These are phyloP conservation scores for Angophora floribunda DNA, from an alignment of 345 rosid genomes.

Conservation along the genomic window DNA sequence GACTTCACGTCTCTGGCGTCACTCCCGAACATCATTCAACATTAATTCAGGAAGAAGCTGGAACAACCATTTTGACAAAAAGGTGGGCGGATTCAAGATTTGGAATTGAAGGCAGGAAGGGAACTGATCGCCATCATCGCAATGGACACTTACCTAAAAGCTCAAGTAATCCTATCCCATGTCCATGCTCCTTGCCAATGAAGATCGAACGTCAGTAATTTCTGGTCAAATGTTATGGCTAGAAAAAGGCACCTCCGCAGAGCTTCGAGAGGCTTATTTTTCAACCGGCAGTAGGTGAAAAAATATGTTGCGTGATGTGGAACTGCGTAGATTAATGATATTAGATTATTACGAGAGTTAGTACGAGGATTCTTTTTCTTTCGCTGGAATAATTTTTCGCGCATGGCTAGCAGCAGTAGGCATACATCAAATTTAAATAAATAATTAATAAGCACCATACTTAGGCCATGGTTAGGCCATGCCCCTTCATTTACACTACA, in stretches of 20 bases:
- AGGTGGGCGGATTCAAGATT: not conserved
- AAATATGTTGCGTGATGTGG: not conserved
- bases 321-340: not conserved
- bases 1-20: not conserved
- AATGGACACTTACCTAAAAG: not conserved
- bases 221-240: not conserved
- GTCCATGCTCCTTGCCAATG: not conserved
- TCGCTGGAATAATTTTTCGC: not conserved
- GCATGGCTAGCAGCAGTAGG: not conserved
- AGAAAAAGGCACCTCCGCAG: not conserved
- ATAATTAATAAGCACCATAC: not conserved
- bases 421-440: not conserved
- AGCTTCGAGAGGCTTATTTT: not conserved
- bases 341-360: not conserved
- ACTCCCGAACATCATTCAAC: not conserved
- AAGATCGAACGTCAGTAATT: not conserved
- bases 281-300: not conserved
- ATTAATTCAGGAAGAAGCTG: not conserved
- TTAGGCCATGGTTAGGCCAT: not conserved
- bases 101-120: not conserved
- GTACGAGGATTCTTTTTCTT: not conserved
- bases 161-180: not conserved
- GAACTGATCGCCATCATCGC: not conserved
- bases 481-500: not conserved
- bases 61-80: not conserved